A percentile compares a stretch with the other conserved stretches of the same genome.
phyloP scores from a whole-genome alignment of 495 filamentous ascomycete genomes.

The Podospora tetraspora region DNA sequence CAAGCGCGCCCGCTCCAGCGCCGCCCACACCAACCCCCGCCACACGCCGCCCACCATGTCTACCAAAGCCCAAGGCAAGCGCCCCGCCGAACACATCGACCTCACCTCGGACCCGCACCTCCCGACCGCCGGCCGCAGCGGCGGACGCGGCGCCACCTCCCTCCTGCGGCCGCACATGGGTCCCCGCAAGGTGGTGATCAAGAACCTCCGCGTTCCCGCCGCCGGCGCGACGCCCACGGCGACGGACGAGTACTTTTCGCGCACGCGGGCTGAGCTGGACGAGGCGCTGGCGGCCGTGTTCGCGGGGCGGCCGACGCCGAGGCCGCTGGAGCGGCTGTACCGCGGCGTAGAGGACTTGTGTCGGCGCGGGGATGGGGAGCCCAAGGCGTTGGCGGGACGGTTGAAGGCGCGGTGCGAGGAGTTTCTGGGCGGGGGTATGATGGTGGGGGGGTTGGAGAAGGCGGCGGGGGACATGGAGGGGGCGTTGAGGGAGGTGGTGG shows the following conservation, averaged over 20 bases:
- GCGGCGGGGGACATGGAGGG: constrained; percentile 23
- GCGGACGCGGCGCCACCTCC: constrained; percentile 16
- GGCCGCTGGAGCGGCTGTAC: constrained; percentile 82
- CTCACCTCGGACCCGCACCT: constrained; percentile 21
- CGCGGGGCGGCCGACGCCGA: constrained; percentile 49
- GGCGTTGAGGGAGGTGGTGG: constrained; percentile 55
- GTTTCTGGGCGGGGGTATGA: constrained; percentile 49
- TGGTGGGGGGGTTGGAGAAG: constrained; percentile 49
- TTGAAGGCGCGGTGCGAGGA: constrained; percentile 58
- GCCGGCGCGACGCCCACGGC: constrained; percentile 27
- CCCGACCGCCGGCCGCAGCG: constrained; percentile 4
- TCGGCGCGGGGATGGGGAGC: constrained; percentile 63
- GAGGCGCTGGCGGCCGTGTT: constrained; percentile 70
- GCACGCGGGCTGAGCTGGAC: constrained; percentile 65
- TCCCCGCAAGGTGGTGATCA: constrained; percentile 78
- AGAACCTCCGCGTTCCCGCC: constrained; percentile 68
- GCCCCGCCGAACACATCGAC: constrained; percentile 38
- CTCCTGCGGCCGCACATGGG: constrained; percentile 54
- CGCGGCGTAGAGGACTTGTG: constrained; percentile 86
- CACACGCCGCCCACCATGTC: constrained; percentile 24
- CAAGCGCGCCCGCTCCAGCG: constrained; percentile 31
- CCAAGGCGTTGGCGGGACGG: constrained; percentile 56
- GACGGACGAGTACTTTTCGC: constrained; percentile 60
- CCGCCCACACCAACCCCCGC: constrained; percentile 15
- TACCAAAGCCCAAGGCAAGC: constrained; percentile 35